Percentiles rank a stretch among this genome's conserved stretches.
These are phyloP conservation scores for Candida sp. DNA, from an alignment of 1,139 yeast genomes.

Conservation along the genomic window DNA sequence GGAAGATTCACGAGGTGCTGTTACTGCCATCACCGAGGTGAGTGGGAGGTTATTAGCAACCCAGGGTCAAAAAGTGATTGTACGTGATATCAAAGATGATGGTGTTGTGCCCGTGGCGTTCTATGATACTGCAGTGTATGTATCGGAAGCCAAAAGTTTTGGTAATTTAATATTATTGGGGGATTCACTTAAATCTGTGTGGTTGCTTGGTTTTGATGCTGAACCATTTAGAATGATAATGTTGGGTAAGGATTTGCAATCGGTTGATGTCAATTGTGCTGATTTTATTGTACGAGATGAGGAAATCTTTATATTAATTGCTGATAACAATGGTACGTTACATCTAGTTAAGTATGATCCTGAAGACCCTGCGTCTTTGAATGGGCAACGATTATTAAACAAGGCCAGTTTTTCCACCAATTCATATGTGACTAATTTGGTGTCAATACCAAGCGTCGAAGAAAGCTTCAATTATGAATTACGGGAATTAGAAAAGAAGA, in stretches of 20 bases:
- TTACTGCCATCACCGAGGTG: slow-evolving; percentile 72
- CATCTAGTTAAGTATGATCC: slow-evolving; percentile 89
- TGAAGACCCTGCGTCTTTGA: slow-evolving; percentile 77
- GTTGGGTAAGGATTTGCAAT: slow-evolving; percentile 71
- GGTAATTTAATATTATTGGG: slow-evolving; percentile 79
- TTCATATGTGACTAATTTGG: slow-evolving; percentile 57
- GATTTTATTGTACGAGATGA: slow-evolving; percentile 76
- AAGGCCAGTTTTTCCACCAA: slow-evolving; percentile 72
- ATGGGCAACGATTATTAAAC: slow-evolving; percentile 74
- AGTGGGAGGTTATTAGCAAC: slow-evolving; percentile 83
- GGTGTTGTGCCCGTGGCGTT: slow-evolving; percentile 93
- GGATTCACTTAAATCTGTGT: slow-evolving; percentile 76
- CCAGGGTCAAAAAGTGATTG: slow-evolving; percentile 85
- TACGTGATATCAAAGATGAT: slow-evolving; percentile 81
- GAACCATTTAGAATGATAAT: slow-evolving; percentile 88
- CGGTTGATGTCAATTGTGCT: slow-evolving; percentile 58
- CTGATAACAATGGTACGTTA: slow-evolving; percentile 67
- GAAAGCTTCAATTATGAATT: slow-evolving; percentile 15
- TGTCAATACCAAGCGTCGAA: slow-evolving; percentile 45
- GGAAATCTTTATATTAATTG: slow-evolving; percentile 61
- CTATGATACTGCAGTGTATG: slow-evolving; percentile 76
- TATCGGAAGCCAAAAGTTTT: slow-evolving; percentile 76
- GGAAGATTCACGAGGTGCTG: slow-evolving; percentile 85
- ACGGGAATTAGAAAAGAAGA: slow-evolving; percentile 5
- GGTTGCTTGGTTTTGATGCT: slow-evolving; percentile 89